Evolutionary conservation across 108 stramenopile genomes (phyloP).

Genomic region (Discostella stelligeroides): DNA sequence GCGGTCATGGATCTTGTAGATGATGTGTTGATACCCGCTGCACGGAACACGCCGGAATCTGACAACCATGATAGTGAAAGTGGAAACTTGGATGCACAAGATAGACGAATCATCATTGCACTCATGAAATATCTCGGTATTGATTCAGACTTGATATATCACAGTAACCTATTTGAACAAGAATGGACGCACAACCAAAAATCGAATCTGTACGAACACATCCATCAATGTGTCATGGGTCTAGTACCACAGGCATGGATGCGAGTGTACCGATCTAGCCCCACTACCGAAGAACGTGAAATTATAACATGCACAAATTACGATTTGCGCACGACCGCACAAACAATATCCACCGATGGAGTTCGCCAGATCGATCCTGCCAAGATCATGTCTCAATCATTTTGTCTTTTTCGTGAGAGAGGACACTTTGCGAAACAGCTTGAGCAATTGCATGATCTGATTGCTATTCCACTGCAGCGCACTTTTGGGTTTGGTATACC

Average conservation of each 20-base stretch:
- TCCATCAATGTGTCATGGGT: slow-evolving; percentile 31
- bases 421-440: slow-evolving; percentile 36
- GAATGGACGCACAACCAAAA: slow-evolving; percentile 4
- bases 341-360: slow-evolving; percentile 19
- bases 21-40: slow-evolving; percentile 40
- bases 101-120: slow-evolving; percentile 29
- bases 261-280: slow-evolving; percentile 38
- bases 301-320: slow-evolving; percentile 33
- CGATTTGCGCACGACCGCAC: slow-evolving; percentile 17
- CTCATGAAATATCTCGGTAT: slow-evolving; percentile 31
- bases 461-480: slow-evolving; percentile 44
- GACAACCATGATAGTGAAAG: slow-evolving; percentile 10
- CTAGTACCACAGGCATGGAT: slow-evolving; percentile 30
- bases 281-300: slow-evolving; percentile 34
- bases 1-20: slow-evolving; percentile 39
- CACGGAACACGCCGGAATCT: slow-evolving; percentile 20
- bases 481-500: slow-evolving; percentile 55
- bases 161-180: slow-evolving; percentile 6
- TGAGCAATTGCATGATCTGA: slow-evolving; percentile 34
- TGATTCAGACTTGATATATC: slow-evolving; percentile 29
- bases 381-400: slow-evolving; percentile 23
- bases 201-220: slow-evolving; percentile 36
- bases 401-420: slow-evolving; percentile 31
- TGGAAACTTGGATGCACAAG: slow-evolving; percentile 29
- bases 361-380: slow-evolving; percentile 33